Conservation (phyloP, 208 protist genomes). For the Novymonas esmeraldas region DNA sequence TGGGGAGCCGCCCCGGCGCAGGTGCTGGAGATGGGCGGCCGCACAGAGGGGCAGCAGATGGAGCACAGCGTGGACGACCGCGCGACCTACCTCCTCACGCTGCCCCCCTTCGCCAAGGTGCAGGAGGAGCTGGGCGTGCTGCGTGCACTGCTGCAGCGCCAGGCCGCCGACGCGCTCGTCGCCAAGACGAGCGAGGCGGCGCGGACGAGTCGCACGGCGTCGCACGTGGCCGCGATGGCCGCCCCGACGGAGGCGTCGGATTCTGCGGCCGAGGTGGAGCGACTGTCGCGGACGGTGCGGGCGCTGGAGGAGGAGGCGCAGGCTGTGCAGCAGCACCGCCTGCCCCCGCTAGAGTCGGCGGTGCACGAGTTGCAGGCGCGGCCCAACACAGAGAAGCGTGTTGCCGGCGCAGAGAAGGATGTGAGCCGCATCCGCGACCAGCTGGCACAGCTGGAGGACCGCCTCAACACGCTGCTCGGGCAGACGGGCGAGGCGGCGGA, state of each 20-base stretch:
- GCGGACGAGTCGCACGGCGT: conserved; percentile 26
- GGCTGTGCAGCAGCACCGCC: conserved; percentile 35
- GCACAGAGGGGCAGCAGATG: conserved; percentile 25
- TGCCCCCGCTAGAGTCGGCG: conserved; percentile 29
- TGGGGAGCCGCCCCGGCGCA: conserved; percentile 52
- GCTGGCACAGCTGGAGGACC: conserved; percentile 48
- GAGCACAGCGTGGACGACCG: conserved; percentile 58
- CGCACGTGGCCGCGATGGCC: neutral
- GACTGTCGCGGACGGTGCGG: conserved; percentile 23
- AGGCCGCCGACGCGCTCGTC: conserved; percentile 52
- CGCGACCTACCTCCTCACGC: conserved; percentile 59
- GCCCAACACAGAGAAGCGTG: conserved; percentile 2
- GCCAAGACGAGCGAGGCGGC: conserved; percentile 42
- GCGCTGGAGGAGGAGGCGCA: conserved; percentile 40
- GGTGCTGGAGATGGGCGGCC: conserved; percentile 47
- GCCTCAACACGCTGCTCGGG: conserved; percentile 47
- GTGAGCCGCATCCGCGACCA: conserved; percentile 38
- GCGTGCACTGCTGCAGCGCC: conserved; percentile 59
- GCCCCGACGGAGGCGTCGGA: neutral
- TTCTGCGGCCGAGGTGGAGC: conserved; percentile 17
- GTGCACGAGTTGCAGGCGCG: conserved; percentile 22
- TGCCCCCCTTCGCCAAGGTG: conserved; percentile 64
- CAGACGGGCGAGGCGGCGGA: conserved; percentile 13
- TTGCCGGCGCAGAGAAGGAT: conserved; percentile 33
- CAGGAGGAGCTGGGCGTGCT: conserved; percentile 73